phyloP scores from a whole-genome alignment of 495 filamentous ascomycete species.

The Apodospora peruviana region DNA sequence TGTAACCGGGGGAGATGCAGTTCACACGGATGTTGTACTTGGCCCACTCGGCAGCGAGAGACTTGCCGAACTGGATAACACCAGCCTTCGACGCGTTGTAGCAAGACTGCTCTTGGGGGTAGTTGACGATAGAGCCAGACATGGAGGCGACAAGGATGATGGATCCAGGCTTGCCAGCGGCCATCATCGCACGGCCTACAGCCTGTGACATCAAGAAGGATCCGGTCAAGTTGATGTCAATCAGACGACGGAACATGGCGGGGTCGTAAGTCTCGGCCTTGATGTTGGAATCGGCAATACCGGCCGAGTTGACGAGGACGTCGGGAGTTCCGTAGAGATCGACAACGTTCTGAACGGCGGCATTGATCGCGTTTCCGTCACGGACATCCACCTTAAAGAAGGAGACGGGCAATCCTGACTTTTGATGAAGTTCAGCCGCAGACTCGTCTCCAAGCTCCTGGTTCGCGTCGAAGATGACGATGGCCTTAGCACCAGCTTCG shows the following conservation, averaged over 20 bases:
- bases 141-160: conserved; percentile 73
- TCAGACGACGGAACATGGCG: conserved; percentile 65
- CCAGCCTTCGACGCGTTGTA: conserved; percentile 80
- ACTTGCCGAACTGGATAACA: conserved; percentile 71
- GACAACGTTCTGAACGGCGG: conserved; percentile 54
- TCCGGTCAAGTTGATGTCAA: conserved; percentile 72
- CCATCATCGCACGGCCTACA: conserved; percentile 61
- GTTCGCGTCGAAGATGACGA: conserved; percentile 70
- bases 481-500: conserved; percentile 65
- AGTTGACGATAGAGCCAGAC: conserved; percentile 75
- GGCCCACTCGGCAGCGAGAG: conserved; percentile 75
- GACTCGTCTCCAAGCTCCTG: conserved; percentile 65
- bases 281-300: conserved; percentile 68
- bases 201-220: conserved; percentile 65
- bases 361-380: conserved; percentile 56
- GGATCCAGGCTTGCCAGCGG: conserved; percentile 56
- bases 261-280: conserved; percentile 49
- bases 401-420: conserved; percentile 62
- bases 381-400: conserved; percentile 78
- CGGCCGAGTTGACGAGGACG: conserved; percentile 76
- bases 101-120: conserved; percentile 69
- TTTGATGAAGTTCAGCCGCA: conserved; percentile 58
- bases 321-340: conserved; percentile 59
- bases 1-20: conserved; percentile 73
- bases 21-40: conserved; percentile 71